Percentiles rank a stretch among this genome's conserved stretches.
Conservation (phyloP, 1,284 basidiomycete species). For the Leccinum colubrinum region DNA sequence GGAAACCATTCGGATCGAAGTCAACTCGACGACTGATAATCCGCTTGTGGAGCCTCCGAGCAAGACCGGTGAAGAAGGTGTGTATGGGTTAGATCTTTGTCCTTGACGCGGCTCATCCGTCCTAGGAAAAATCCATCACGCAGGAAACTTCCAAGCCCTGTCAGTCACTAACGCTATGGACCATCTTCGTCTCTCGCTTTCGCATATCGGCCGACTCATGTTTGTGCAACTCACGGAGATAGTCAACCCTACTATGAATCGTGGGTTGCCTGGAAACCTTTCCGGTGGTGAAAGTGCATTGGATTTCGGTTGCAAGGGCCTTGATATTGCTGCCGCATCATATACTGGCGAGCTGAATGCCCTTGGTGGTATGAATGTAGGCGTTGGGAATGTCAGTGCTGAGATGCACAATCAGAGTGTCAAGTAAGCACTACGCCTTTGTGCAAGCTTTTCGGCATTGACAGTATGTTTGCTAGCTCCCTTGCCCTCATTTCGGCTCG, state of each 20-base stretch:
- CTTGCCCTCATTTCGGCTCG: slow-evolving; percentile 79
- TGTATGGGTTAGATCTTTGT: neutral
- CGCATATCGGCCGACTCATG: slow-evolving; percentile 81
- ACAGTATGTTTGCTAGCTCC: slow-evolving; percentile 47
- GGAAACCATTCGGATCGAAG: slow-evolving; percentile 69
- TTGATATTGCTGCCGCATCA: slow-evolving; percentile 82
- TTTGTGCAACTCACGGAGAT: slow-evolving; percentile 86
- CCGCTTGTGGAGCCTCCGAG: slow-evolving; percentile 30
- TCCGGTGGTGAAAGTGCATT: slow-evolving; percentile 81
- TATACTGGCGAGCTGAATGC: slow-evolving; percentile 82
- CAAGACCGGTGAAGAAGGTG: slow-evolving; percentile 19
- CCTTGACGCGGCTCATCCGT: slow-evolving; percentile 52
- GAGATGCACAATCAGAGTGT: slow-evolving; percentile 90
- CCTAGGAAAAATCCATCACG: slow-evolving; percentile 71
- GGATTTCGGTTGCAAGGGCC: slow-evolving; percentile 83
- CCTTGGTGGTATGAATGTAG: slow-evolving; percentile 76
- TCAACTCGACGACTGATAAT: slow-evolving; percentile 64
- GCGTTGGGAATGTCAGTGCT: slow-evolving; percentile 81
- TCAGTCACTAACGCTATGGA: slow-evolving; percentile 88
- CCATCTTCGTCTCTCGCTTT: slow-evolving; percentile 77
- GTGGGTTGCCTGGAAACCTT: slow-evolving; percentile 77
- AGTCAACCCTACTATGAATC: slow-evolving; percentile 79
- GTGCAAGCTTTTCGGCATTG: neutral
- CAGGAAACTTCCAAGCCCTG: slow-evolving; percentile 89
- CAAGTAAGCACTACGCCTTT: slow-evolving; percentile 52